Conservation (phyloP, 148 eudicot genomes). For the Beta vulgaris region DNA sequence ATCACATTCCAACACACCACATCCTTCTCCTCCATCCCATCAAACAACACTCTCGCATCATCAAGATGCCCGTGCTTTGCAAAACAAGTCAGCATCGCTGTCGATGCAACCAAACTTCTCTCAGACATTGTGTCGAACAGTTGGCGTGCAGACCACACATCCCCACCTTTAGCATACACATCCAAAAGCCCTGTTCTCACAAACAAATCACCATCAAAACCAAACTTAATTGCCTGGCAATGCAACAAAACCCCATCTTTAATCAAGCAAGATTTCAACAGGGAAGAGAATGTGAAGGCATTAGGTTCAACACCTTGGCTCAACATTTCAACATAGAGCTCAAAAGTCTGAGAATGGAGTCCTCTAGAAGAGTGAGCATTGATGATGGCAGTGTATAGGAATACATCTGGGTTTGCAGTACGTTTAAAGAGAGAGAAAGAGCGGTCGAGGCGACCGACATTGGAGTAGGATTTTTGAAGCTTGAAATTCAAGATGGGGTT, state of each 20-base stretch:
- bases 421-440: conserved; percentile 46
- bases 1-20: conserved; percentile 92
- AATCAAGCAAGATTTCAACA: conserved; percentile 49
- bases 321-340: conserved; percentile 57
- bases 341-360: conserved; percentile 41
- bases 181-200: conserved; percentile 69
- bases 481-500: conserved; percentile 60
- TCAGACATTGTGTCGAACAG: conserved; percentile 69
- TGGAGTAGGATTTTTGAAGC: conserved; percentile 72
- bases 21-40: conserved; percentile 66
- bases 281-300: conserved; percentile 61
- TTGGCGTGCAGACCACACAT: conserved; percentile 49
- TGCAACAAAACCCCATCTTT: conserved; percentile 45
- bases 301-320: conserved; percentile 58
- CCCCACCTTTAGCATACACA: conserved; percentile 60
- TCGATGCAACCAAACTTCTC: conserved; percentile 56
- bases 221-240: conserved; percentile 53
- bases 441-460: conserved; percentile 45
- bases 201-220: conserved; percentile 49
- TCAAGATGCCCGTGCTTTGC: conserved; percentile 63
- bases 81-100: conserved; percentile 74
- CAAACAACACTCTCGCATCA: conserved; percentile 58
- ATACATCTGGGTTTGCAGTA: conserved; percentile 51
- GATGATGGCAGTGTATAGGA: conserved; percentile 61
- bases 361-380: conserved; percentile 42